Base-by-base conservation (phyloP, 2,329 filamentous ascomycete species). In the Mycocentrospora acerina region DNA sequence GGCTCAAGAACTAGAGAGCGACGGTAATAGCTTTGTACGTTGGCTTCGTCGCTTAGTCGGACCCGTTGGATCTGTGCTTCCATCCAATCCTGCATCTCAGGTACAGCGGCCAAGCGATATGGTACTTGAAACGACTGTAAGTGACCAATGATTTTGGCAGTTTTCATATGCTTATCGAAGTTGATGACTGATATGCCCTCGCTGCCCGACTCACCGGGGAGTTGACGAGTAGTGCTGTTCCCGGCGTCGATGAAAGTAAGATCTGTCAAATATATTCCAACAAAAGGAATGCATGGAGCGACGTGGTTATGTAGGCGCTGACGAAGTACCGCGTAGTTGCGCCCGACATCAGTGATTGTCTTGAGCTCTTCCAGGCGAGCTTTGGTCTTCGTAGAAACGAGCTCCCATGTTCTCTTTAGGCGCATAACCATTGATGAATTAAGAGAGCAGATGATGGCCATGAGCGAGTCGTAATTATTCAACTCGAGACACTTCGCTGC, bases 251-350 rank as follows among this genome's bases (percentile, higher is more conserved):
- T 86, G 68, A 98, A 97, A 0, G 90, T 96, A 25, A 98, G 75
- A 62, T 98, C 93, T 0, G 93, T 98, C 26, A 98, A 76, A 66
- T 96, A 97, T 70, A 95, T 95, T 48, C 93, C 93, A 3, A 98
- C 80, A 65, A 97, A 98, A 0, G 93, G 93, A 36, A 98, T 77
- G 63, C 93, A 98, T 4, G 93, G 91, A 1, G 90, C 88, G 0
- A 94, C 83, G 37, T 94, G 88, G 55, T 88, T 85, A 53, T 91
- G 84, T 3, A 98, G 80, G 29, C 87, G 83, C 41, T 85, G 82
- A 30, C 93, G 86, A 16, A 98, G 80, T 9, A 86, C 82, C 47
- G 89, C 87, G 71, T 95, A 91, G 72, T 98, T 98, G 61, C 89
- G 88, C 10, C 88, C 84, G 4, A 90, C 84, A 65, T 96, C 90